Evolutionary conservation across 2,329 filamentous ascomycete species (phyloP).

Genomic region (Neophaeococcomyces mojaviensis): DNA sequence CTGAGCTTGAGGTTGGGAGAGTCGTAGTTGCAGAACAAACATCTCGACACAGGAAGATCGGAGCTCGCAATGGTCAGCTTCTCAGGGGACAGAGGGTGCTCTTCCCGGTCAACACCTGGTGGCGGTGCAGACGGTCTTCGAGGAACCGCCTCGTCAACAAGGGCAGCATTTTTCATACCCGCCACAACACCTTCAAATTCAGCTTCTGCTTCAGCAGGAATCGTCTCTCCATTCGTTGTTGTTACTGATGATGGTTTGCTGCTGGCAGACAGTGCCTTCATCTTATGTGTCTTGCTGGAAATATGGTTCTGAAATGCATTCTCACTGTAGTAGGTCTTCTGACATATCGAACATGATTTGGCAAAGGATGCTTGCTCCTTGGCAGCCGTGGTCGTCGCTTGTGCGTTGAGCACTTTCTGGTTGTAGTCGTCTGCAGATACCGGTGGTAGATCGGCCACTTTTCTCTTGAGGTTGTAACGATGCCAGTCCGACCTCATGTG

Average conservation of each 20-base stretch:
- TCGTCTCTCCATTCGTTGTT: constrained; percentile 22
- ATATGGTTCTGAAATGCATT: constrained; percentile 93
- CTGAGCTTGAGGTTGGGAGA: constrained; percentile 71
- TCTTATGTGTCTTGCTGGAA: constrained; percentile 80
- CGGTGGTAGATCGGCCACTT: constrained; percentile 81
- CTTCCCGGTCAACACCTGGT: constrained; percentile 28
- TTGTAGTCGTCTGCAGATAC: constrained; percentile 89
- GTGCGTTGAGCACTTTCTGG: constrained; percentile 88
- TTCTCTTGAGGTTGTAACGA: constrained; percentile 92
- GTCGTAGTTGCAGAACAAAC: constrained; percentile 86
- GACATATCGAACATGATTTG: constrained; percentile 70
- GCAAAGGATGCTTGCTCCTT: constrained; percentile 86
- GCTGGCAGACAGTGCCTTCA: constrained; percentile 48
- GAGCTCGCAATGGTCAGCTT: constrained; percentile 16
- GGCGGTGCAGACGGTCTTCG: constrained; percentile 35
- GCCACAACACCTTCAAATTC: constrained; percentile 69
- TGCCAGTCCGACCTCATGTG: constrained; percentile 99
- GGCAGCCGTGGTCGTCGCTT: constrained; percentile 73
- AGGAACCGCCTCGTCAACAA: constrained; percentile 41
- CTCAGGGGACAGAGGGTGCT: constrained; percentile 31
- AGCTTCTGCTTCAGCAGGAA: constrained; percentile 40
- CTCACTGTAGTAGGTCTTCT: constrained; percentile 92
- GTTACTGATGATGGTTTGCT: constrained; percentile 37
- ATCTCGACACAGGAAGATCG: constrained; percentile 48
- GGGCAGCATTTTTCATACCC: constrained; percentile 60